Percentiles rank a stretch among this genome's conserved stretches.
Evolutionary conservation across 768 basidiomycete genomes (phyloP).

Genomic region (Austroboletus eburneus): DNA sequence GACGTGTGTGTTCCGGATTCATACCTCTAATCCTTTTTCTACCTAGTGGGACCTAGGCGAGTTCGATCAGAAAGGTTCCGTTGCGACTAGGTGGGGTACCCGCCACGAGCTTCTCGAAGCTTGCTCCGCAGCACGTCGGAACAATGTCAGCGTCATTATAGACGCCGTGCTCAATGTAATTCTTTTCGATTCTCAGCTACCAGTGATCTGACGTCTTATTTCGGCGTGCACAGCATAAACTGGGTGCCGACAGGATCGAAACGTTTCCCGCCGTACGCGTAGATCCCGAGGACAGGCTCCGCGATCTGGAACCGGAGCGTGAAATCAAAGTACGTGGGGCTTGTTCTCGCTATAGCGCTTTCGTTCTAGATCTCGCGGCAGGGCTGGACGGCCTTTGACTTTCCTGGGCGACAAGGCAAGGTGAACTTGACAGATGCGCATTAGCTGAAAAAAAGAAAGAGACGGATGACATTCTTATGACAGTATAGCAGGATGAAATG

Average conservation of each 20-base stretch:
- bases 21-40: neutral
- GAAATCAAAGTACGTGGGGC: slow-evolving; percentile 57
- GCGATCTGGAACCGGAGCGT: slow-evolving; percentile 51
- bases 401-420: slow-evolving; percentile 69
- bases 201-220: slow-evolving; percentile 5
- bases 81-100: slow-evolving; percentile 83
- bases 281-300: slow-evolving; percentile 62
- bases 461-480: neutral
- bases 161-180: slow-evolving; percentile 88
- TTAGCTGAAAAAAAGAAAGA: slow-evolving; percentile 1
- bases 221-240: slow-evolving; percentile 55
- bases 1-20: neutral
- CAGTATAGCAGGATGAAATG: slow-evolving; percentile 73
- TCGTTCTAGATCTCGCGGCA: slow-evolving; percentile 24
- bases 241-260: slow-evolving; percentile 80
- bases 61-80: slow-evolving; percentile 69
- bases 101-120: slow-evolving; percentile 73
- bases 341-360: neutral
- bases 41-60: slow-evolving; percentile 83
- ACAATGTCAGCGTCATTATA: slow-evolving; percentile 72
- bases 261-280: slow-evolving; percentile 66
- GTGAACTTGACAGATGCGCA: slow-evolving; percentile 34
- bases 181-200: slow-evolving; percentile 1
- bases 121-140: slow-evolving; percentile 59
- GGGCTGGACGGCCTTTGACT: slow-evolving; percentile 88